phyloP scores from a whole-genome alignment of 2,329 filamentous ascomycete species.

The Diplocarpon rosae region DNA sequence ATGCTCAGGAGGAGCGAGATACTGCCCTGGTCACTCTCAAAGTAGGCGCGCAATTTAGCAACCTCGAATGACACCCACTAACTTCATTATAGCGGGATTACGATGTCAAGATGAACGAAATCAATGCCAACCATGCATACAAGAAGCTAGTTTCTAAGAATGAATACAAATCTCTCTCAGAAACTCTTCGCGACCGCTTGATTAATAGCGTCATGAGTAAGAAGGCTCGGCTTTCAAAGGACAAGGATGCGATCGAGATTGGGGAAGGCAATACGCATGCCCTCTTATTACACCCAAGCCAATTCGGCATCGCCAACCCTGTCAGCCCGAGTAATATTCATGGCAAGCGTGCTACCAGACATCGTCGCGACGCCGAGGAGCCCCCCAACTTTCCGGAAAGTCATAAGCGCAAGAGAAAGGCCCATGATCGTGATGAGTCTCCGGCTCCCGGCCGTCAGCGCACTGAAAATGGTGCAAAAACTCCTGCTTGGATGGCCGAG shows the following conservation, averaged over 20 bases:
- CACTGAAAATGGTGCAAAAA: slow-evolving; percentile 46
- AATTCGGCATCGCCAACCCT: slow-evolving; percentile 55
- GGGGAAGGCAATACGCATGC: slow-evolving; percentile 46
- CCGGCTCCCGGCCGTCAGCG: slow-evolving; percentile 44
- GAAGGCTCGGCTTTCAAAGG: slow-evolving; percentile 51
- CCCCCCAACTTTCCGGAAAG: slow-evolving; percentile 41
- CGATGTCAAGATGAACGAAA: slow-evolving; percentile 48
- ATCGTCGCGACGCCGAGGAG: slow-evolving; percentile 49
- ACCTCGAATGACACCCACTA: slow-evolving; percentile 13
- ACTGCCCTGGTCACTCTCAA: slow-evolving; percentile 69
- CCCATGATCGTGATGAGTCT: slow-evolving; percentile 50
- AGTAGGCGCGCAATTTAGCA: slow-evolving; percentile 40
- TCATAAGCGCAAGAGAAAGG: slow-evolving; percentile 53
- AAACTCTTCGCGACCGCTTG: slow-evolving; percentile 53
- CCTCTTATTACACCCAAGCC: slow-evolving; percentile 54
- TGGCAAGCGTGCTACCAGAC: slow-evolving; percentile 50
- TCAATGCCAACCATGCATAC: slow-evolving; percentile 48
- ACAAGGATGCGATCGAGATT: slow-evolving; percentile 59
- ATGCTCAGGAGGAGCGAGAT: slow-evolving; percentile 79
- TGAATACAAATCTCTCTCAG: slow-evolving; percentile 47
- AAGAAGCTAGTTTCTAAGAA: slow-evolving; percentile 50
- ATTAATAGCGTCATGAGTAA: slow-evolving; percentile 55
- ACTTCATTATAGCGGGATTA: slow-evolving; percentile 42
- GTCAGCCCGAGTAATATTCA: slow-evolving; percentile 52
- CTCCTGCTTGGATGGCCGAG: slow-evolving; percentile 52